These are phyloP conservation scores for Fusarium citri DNA, from an alignment of 2,329 filamentous ascomycete genomes.

Conservation along the genomic window DNA sequence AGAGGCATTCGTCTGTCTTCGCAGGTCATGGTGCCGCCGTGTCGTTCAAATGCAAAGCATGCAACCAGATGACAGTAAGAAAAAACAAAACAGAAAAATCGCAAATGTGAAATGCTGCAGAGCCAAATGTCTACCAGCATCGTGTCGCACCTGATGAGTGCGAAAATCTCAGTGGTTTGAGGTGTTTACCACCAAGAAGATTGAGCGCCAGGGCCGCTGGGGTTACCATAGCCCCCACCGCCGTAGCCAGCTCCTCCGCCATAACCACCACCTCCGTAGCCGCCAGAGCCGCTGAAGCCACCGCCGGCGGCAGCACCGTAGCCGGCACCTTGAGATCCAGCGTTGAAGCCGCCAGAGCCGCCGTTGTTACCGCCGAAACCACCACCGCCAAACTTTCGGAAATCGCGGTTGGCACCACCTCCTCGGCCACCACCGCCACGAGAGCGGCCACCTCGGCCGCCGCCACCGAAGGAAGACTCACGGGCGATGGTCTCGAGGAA, in stretches of 20 bases:
- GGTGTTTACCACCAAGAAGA: conserved; percentile 75
- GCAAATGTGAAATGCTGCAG: conserved; percentile 41
- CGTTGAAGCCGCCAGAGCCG: conserved; percentile 53
- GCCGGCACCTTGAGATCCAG: conserved; percentile 48
- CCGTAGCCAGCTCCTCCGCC: conserved; percentile 57
- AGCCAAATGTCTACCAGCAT: conserved; percentile 32
- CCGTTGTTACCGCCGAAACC: conserved; percentile 56
- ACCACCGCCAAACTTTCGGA: conserved; percentile 80
- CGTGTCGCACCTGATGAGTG: conserved; percentile 34
- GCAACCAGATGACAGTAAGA: conserved; percentile 47
- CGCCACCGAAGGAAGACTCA: conserved; percentile 87
- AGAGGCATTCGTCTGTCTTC: conserved; percentile 50
- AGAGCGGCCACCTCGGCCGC: conserved; percentile 69
- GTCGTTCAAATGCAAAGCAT: conserved; percentile 51
- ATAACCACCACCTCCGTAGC: conserved; percentile 65
- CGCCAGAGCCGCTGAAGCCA: conserved; percentile 69
- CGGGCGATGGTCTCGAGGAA: conserved; percentile 98
- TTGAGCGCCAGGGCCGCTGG: conserved; percentile 75
- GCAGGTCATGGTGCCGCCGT: conserved; percentile 58
- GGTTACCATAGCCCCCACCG: conserved; percentile 69
- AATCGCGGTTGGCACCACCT: conserved; percentile 83
- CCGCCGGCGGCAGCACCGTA: conserved; percentile 58
- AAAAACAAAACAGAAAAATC: conserved; percentile 42
- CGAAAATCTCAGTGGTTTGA: conserved; percentile 18
- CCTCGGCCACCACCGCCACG: conserved; percentile 71